phyloP scores from a whole-genome alignment of 805 yeast species.

The Candida montana region DNA sequence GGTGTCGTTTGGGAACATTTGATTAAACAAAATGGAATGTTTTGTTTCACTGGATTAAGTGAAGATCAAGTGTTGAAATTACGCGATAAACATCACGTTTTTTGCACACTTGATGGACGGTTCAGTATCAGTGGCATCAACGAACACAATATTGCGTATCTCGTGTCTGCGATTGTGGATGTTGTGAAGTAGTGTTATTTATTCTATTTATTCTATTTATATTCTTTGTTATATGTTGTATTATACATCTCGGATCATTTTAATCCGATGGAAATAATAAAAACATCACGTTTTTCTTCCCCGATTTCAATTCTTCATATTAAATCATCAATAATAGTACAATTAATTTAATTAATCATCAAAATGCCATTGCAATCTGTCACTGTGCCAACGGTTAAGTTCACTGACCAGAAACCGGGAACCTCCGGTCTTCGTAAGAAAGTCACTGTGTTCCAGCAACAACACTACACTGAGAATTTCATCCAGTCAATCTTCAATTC shows the following conservation, averaged over 20 bases:
- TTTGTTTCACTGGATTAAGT: slow-evolving; percentile 81
- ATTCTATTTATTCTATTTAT: neutral
- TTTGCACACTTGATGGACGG: slow-evolving; percentile 87
- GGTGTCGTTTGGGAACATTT: slow-evolving; percentile 80
- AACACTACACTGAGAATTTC: slow-evolving; percentile 88
- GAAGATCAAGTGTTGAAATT: slow-evolving; percentile 66
- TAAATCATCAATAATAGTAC: too few species aligned
- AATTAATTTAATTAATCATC: too few species aligned
- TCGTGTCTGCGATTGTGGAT: slow-evolving; percentile 54
- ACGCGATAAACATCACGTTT: slow-evolving; percentile 68
- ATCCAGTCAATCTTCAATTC: slow-evolving; percentile 80
- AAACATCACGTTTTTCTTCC: too few species aligned
- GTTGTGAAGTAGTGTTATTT: slow-evolving; percentile 7
- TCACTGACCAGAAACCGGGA: slow-evolving; percentile 92
- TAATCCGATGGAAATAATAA: too few species aligned
- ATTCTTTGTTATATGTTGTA: neutral
- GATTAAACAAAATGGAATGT: slow-evolving; percentile 92
- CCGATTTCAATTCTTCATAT: too few species aligned
- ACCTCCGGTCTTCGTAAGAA: slow-evolving; percentile 95
- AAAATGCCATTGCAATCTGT: slow-evolving; percentile 10
- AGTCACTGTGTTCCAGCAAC: slow-evolving; percentile 72
- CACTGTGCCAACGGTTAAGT: slow-evolving; percentile 42
- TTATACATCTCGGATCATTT: neutral
- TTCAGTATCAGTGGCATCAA: slow-evolving; percentile 88
- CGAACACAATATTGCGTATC: slow-evolving; percentile 68